These are phyloP conservation scores for Talaromyces thailandensis DNA, from an alignment of 495 filamentous ascomycete genomes.

Conservation along the genomic window DNA sequence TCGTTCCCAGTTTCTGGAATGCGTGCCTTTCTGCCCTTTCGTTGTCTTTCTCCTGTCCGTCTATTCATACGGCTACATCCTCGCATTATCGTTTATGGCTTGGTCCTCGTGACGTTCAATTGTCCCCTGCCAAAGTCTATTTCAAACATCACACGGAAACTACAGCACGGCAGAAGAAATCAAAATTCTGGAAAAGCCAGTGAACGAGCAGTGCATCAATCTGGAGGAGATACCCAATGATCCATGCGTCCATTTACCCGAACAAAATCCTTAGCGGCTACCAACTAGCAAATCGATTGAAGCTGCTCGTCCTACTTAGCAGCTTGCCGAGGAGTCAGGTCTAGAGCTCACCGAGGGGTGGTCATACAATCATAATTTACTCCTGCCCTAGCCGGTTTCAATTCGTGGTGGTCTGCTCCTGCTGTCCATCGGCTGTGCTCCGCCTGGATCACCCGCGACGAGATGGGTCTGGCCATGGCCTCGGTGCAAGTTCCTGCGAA, in stretches of 20 bases:
- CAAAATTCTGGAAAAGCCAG: not conserved
- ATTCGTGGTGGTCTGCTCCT: not conserved
- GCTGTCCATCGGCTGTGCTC: not conserved
- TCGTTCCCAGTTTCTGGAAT: not conserved
- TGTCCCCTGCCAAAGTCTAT: not conserved
- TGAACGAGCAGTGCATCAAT: not conserved
- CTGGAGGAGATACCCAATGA: not conserved
- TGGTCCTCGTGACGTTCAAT: not conserved
- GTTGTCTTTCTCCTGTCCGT: not conserved
- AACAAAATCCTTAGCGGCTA: not conserved
- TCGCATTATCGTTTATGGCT: not conserved
- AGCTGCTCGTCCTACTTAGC: not conserved
- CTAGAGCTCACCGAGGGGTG: not conserved
- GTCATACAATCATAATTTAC: not conserved
- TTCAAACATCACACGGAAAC: not conserved
- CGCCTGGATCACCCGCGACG: not conserved
- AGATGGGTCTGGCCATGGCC: not conserved
- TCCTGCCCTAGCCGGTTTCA: constrained; percentile 5
- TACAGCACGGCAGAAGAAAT: not conserved
- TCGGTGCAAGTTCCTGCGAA: constrained; percentile 2
- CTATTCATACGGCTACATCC: not conserved
- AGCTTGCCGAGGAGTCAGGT: not conserved
- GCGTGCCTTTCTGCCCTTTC: constrained; percentile 1
- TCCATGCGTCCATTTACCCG: not conserved
- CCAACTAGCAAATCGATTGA: not conserved